Base-by-base conservation (phyloP, 1,139 yeast species). In the Taphrina pruni region DNA sequence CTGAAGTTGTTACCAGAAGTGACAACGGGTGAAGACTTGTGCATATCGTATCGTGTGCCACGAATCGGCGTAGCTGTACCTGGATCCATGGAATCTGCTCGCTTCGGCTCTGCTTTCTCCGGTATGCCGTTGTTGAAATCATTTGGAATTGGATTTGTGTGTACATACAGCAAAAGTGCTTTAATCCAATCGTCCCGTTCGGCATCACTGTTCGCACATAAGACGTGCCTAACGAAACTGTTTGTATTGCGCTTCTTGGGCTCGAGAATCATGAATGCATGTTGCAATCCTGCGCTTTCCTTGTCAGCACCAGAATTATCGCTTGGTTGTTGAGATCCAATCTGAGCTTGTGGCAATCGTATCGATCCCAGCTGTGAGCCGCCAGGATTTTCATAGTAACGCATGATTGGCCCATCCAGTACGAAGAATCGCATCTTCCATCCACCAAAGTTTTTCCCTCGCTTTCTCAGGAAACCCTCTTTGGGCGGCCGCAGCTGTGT, bases 111-210 rank as follows among this genome's bases (percentile, higher is more conserved):
- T 21, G 61, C 17, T 38, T n/a, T 51, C 20, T 39, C 14, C n/a
- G 48, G 38, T 9, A 35, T 60, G 32, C 6, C 8, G 11, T 61
- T 20, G 26, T 43, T 39, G 17, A 51, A 32, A 1, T 26, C 36
- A n/a, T 6, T 21, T 35, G 21, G 8, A 39, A 32, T 2, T 48
- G 35, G 35, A 11, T 57, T 32, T 8, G 48, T 20, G 8, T 43
- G 65, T 14, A 66, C 77, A 66, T 81, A 81, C 71, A 85, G 87
- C 55, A 87, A 81, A 72, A 89, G 79, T 0, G 85, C 83, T 26
- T 85, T 82, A 38, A 88, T 85, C 97, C 97, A 90, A 5, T 83
- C 83, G 73, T 90, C 96, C 68, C 97, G 84, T 74, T 91, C 97
- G 45, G 81, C 83, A 67, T 89, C 90, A 0, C 89, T 86, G 77